Evolutionary conservation across 352 stramenopile species (phyloP).

Genomic region (Blastocystis sp.): DNA sequence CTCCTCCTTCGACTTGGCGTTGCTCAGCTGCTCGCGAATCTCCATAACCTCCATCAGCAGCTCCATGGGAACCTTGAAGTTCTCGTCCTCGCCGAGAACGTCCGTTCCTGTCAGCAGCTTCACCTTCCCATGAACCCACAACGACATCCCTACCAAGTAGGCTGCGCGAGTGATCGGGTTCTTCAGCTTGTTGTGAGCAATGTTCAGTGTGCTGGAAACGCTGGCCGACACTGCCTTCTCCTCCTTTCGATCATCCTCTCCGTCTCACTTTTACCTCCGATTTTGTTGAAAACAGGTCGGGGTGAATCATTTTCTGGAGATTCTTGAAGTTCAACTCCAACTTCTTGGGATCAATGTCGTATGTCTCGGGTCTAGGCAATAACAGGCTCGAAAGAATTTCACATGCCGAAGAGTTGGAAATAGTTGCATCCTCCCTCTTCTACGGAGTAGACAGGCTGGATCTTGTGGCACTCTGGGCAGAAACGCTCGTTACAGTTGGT

Average conservation of each 20-base stretch:
- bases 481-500: conserved; percentile 49
- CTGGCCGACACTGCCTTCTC: conserved; percentile 37
- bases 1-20: conserved; percentile 25
- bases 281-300: conserved; percentile 50
- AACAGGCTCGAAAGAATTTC: not conserved
- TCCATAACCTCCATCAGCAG: conserved; percentile 55
- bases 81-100: conserved; percentile 34
- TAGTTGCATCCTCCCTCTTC: conserved; percentile 41
- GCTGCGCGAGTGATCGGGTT: conserved; percentile 32
- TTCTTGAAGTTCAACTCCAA: conserved; percentile 50
- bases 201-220: conserved; percentile 43
- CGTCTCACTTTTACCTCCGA: not conserved
- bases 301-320: conserved; percentile 46
- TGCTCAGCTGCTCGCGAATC: conserved; percentile 18
- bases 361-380: not conserved
- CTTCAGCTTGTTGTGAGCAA: conserved; percentile 56
- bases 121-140: not conserved
- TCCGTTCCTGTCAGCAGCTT: conserved; percentile 40
- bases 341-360: conserved; percentile 39
- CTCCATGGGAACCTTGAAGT: conserved; percentile 49
- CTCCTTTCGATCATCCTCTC: not conserved
- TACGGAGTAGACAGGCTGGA: conserved; percentile 44
- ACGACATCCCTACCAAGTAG: not conserved
- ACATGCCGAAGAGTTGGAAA: conserved; percentile 53
- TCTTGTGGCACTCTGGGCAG: conserved; percentile 53